Base-by-base conservation (phyloP, 2,329 filamentous ascomycete species). In the Diaporthe ampelina region DNA sequence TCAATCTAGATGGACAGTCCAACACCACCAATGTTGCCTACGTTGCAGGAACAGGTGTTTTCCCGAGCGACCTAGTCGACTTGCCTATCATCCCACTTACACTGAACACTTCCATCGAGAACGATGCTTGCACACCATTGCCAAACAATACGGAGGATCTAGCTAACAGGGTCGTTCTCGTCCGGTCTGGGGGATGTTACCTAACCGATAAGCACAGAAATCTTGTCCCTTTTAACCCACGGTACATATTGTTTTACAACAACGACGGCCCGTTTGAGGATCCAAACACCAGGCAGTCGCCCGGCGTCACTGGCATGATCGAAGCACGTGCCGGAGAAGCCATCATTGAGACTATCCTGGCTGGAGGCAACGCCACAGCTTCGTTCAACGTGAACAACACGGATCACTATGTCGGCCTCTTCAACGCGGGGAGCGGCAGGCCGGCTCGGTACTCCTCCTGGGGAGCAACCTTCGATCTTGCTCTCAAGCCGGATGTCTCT, bases 181-280 rank as follows among this genome's bases (percentile, higher is more conserved):
- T 85, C 61, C 82, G 79, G 17, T 80, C 79, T 61, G 82, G 81
- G 70, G 80, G 77, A 29, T 84, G 74, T 21, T 63, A 72, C 7
- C 56, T 69, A 21, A 19, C 13, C 32, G 48, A 32, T 13, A 84
- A 86, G 76, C 81, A 82, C 56, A 77, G 78, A 2, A 85, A 85
- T 70, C 80, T 83, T 4, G 81, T 80, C 29, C 81, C 81, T 4
- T 82, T 81, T 52, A 85, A 84, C 40, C 84, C 82, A 9, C 81
- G 83, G 58, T 84, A 85, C 40, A 80, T 85, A 48, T 78, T 86
- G 73, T 82, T 85, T 76, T 85, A 85, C 76, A 84, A 84, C 76
- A 83, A 76, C 43, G 76, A 77, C 8, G 65, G 76, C 37, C 75
- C 77, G 1, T 35, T 72, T 19, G 76, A 73, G 0, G 45, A 76